Base-by-base conservation (phyloP, 208 protist genomes). In the Trypanosoma caninum region DNA sequence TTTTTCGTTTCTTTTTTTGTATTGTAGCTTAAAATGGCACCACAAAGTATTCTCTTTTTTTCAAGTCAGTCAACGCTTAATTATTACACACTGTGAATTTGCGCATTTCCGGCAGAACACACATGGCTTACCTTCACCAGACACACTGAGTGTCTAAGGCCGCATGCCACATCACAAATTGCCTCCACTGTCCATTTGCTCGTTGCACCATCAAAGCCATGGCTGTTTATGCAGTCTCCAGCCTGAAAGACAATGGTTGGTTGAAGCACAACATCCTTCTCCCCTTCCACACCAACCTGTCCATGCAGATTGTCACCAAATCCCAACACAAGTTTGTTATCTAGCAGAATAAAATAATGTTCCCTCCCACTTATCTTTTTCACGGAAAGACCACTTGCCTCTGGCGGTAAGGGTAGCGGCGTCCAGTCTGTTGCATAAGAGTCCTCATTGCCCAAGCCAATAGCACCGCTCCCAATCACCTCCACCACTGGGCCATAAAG, bases 281-380 rank as follows among this genome's bases (percentile, higher is more conserved):
- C 60, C 8, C 48, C 54, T 23, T 25, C 25, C 33, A 57, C 41
- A 9, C 76, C 82, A 13, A 94, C 52, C 51, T 94, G 82, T 25
- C 84, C 84, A 59, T 92, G 74, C 42, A 92, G 67, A 60, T 94
- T 92, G 45, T 85, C 78, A 23, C 88, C 88, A 59, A 94, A 94
- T 34, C 88, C 88, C 8, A 78, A 45, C 20, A 94, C 78, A 16
- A 64, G 31, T 33, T 37, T 55, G 13, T 76, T 46, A 7, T 46
- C 38, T 14, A 61, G 44, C 37, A 66, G 68, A 33, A 87, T 51
- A 2, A 93, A 61, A 52, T 72, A 80, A 57, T 93, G 87, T 11
- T 82, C 65, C 18, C 83, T 73, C 20, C 87, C 87, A 11, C 20
- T 42, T 23, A 88, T 67, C 27, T 55, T 31, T 4, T 45, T 48